Percentiles rank a stretch among this genome's conserved stretches.
Conservation (phyloP, 2,329 filamentous ascomycete species). For the Paecilomyces formosus region DNA sequence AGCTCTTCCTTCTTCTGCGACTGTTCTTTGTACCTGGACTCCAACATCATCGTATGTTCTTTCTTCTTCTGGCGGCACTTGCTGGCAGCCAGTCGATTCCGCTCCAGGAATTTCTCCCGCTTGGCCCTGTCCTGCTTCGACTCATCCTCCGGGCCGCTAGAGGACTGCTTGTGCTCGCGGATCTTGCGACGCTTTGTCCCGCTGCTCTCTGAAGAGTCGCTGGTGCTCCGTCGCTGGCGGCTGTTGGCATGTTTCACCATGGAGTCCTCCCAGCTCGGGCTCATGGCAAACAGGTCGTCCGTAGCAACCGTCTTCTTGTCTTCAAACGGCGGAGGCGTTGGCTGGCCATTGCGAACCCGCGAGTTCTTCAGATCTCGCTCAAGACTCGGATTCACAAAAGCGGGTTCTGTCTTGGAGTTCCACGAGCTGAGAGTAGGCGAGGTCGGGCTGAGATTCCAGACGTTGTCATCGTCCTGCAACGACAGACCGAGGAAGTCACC, state of each 20-base stretch:
- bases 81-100: slow-evolving; percentile 52
- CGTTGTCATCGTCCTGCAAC: slow-evolving; percentile 21
- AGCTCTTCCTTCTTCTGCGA: slow-evolving; percentile 26
- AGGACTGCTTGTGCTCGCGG: slow-evolving; percentile 9
- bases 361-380: slow-evolving; percentile 25
- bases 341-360: slow-evolving; percentile 31
- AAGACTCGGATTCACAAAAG: slow-evolving; percentile 17
- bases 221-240: slow-evolving; percentile 2
- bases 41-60: slow-evolving; percentile 46
- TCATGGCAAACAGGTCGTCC: slow-evolving; percentile 1
- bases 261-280: slow-evolving; percentile 4
- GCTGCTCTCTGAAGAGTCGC: slow-evolving; percentile 9
- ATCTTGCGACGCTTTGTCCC: slow-evolving; percentile 14
- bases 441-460: slow-evolving; percentile 23
- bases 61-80: slow-evolving; percentile 59
- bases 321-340: slow-evolving; percentile 27
- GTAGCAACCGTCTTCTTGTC: slow-evolving; percentile 12
- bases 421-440: slow-evolving; percentile 18
- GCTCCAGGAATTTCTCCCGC: slow-evolving; percentile 48
- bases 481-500: slow-evolving; percentile 21
- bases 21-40: slow-evolving; percentile 31
- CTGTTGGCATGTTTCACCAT: neutral
- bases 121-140: slow-evolving; percentile 29
- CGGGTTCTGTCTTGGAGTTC: slow-evolving; percentile 18
- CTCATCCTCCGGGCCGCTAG: slow-evolving; percentile 15